phyloP scores from a whole-genome alignment of 1,284 basidiomycete genomes.

The Cryptococcus floricola region DNA sequence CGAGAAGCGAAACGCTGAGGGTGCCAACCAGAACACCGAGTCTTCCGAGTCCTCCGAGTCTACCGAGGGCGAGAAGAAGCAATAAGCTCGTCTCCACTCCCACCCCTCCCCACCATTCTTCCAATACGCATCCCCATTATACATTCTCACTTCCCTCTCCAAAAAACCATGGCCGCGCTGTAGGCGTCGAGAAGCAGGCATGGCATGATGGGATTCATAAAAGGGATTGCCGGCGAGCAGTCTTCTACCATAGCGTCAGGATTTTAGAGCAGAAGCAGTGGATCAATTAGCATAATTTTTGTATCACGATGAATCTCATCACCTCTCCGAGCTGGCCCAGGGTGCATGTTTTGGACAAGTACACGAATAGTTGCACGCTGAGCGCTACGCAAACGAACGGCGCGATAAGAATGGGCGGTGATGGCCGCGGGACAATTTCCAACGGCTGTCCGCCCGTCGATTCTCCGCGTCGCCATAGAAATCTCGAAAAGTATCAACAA shows the following conservation, averaged over 20 bases:
- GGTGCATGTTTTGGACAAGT: too few relatives aligned
- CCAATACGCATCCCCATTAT: background rate
- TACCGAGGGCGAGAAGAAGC: too few relatives aligned
- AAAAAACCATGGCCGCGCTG: background rate
- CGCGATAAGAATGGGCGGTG: too few relatives aligned
- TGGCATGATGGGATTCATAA: too few relatives aligned
- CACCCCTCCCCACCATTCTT: background rate
- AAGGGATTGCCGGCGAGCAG: background rate
- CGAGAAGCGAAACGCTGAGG: slow-evolving; percentile 70
- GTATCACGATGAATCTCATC: slow-evolving; percentile 1
- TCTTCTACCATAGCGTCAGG: background rate
- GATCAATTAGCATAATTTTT: slow-evolving; percentile 1
- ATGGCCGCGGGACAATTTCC: too few relatives aligned
- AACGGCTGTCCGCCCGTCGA: too few relatives aligned
- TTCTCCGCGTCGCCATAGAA: too few relatives aligned
- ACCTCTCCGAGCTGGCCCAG: background rate
- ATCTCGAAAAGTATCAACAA: background rate
- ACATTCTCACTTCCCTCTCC: background rate
- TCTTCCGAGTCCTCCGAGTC: background rate
- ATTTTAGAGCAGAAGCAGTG: background rate
- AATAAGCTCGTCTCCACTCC: background rate
- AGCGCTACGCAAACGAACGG: too few relatives aligned
- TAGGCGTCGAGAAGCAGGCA: background rate
- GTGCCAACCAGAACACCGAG: slow-evolving; percentile 38
- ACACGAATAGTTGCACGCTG: too few relatives aligned